Conservation (phyloP, 2,329 filamentous ascomycete species). For the Venturia nashicola region DNA sequence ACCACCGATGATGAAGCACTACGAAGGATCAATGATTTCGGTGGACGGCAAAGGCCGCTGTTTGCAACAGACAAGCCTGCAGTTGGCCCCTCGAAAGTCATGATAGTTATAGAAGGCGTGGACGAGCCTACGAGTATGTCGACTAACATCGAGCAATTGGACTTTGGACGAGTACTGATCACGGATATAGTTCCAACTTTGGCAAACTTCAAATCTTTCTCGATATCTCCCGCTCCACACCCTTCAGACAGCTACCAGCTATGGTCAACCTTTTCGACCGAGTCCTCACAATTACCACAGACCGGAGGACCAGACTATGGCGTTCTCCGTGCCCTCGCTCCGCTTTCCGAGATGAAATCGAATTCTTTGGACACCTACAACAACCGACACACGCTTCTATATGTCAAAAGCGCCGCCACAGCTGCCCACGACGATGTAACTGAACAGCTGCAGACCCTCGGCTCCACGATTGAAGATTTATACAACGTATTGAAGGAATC, state of each 20-base stretch:
- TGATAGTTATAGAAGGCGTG: slow-evolving; percentile 30
- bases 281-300: neutral
- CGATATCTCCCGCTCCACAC: slow-evolving; percentile 8
- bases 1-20: slow-evolving; percentile 28
- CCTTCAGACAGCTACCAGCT: slow-evolving; percentile 8
- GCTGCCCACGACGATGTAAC: neutral
- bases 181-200: neutral
- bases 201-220: slow-evolving; percentile 3
- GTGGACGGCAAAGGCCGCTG: slow-evolving; percentile 26
- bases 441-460: neutral
- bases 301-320: neutral
- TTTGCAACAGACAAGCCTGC: slow-evolving; percentile 19
- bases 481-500: neutral
- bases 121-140: slow-evolving; percentile 23
- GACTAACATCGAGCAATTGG: neutral
- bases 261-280: slow-evolving; percentile 5
- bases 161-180: neutral
- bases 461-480: neutral
- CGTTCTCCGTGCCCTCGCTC: neutral
- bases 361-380: slow-evolving; percentile 1
- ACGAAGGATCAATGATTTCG: slow-evolving; percentile 34
- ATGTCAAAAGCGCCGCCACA: slow-evolving; percentile 4
- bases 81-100: slow-evolving; percentile 14
- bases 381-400: slow-evolving; percentile 1
- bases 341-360: neutral